Evolutionary conservation across 2,329 filamentous ascomycete species (phyloP).

Genomic region (Onygena corvina): DNA sequence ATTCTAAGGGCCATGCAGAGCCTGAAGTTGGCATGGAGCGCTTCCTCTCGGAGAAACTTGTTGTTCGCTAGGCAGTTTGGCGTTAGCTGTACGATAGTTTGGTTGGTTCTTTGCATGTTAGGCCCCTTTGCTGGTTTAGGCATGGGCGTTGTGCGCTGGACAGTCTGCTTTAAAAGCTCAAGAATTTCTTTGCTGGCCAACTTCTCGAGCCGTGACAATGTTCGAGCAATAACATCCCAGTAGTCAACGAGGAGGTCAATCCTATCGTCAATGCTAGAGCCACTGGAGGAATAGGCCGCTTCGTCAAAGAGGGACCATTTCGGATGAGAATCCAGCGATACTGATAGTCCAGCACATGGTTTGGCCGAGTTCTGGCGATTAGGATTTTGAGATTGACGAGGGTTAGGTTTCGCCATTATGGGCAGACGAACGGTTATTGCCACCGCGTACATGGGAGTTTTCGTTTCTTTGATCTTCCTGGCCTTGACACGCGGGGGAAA

Average conservation of each 20-base stretch:
- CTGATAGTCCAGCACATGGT: conserved; percentile 24
- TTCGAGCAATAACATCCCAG: conserved; percentile 48
- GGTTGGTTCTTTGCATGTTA: conserved; percentile 39
- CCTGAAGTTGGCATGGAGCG: conserved; percentile 38
- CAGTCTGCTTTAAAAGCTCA: conserved; percentile 38
- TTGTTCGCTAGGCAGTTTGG: conserved; percentile 37
- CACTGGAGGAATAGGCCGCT: conserved; percentile 34
- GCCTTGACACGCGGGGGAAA: conserved; percentile 31
- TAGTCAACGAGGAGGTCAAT: conserved; percentile 46
- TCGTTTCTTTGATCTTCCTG: conserved; percentile 40
- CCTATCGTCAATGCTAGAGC: conserved; percentile 41
- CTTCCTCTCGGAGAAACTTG: conserved; percentile 37
- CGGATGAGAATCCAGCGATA: conserved; percentile 33
- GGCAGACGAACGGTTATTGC: conserved; percentile 46
- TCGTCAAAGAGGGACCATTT: conserved; percentile 31
- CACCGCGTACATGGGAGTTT: conserved; percentile 49
- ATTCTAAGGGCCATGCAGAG: conserved; percentile 45
- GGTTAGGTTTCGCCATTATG: conserved; percentile 24
- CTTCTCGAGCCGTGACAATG: conserved; percentile 42
- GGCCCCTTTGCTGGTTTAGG: conserved; percentile 36
- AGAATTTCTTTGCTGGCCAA: conserved; percentile 42
- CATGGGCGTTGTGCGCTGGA: conserved; percentile 30
- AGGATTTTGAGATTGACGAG: conserved; percentile 27
- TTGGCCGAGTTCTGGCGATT: conserved; percentile 21
- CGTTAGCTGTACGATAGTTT: conserved; percentile 39